Evolutionary conservation across 768 basidiomycete genomes (phyloP), one percentile per base, ranked within the genome.

Genomic region (Chiua virens): DNA sequence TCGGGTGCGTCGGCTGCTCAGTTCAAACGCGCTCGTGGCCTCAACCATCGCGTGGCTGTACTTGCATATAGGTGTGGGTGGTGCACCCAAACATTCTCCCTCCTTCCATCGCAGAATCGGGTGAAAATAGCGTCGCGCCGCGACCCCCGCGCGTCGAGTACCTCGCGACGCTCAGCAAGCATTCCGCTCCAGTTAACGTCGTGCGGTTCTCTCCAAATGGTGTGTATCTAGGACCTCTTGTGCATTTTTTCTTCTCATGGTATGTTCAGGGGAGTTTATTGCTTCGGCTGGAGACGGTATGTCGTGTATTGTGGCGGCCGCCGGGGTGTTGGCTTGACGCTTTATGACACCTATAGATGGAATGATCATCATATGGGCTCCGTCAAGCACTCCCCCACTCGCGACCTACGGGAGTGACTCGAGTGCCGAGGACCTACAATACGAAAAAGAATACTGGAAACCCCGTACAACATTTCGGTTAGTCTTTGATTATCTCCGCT

Each of bases 221-320:
- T 89, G 63, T 55, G 79, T 48, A 50, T 62, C 52, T 37, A 14
- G 20, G n/a, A 30, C 34, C 3, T 45, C 13, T 48, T 36, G 38
- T 38, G 8, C 7, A 8, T 28, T 20, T 40, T 46, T 42, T 28
- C 21, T 23, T 35, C 27, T 27, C n/a, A 8, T 48, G 35, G 38
- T 38, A 39, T 25, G 14, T 36, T 42, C 57, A 94, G 93, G 92
- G 41, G 93, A 96, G 64, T 73, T 86, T 28, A 85, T 99, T 64
- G 97, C 97, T 44, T 97, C 95, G 14, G 96, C 97, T 42, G 97
- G 97, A 45, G 97, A 99, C 75, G 95, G 95, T 95, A 67, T 61
- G 86, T 54, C 46, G 18, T 22, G 32, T 53, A 32, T 18, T 27
- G 43, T 52, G 43, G 46, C 47, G 53, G 52, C 41, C 14, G 3